Conservation (phyloP, 352 stramenopile species). For the Globisporangium lucens region DNA sequence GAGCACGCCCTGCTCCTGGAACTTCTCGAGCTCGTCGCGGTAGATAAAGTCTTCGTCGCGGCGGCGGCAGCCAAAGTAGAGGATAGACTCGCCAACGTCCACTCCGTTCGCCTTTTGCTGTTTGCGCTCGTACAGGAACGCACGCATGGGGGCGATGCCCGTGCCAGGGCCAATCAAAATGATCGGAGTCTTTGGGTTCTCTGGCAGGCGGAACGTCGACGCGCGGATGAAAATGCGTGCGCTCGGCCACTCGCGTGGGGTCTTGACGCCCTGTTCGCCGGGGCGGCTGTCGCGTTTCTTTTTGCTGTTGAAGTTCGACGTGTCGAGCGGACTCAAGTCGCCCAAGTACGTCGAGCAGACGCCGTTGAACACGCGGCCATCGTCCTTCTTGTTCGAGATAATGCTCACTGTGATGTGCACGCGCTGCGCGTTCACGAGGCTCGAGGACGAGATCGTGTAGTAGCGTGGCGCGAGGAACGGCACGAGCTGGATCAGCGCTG, state of each 20-base stretch:
- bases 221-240: conserved; percentile 92
- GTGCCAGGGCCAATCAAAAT: conserved; percentile 96
- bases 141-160: conserved; percentile 96
- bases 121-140: conserved; percentile 94
- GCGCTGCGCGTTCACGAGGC: conserved; percentile 84
- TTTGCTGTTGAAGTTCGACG: conserved; percentile 49
- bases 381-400: conserved; percentile 74
- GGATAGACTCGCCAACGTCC: conserved; percentile 79
- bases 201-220: conserved; percentile 95
- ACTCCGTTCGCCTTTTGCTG: conserved; percentile 60
- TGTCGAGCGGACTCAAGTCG: conserved; percentile 42
- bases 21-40: conserved; percentile 89
- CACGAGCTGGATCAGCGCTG: conserved; percentile 91
- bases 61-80: conserved; percentile 93
- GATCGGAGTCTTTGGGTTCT: conserved; percentile 87
- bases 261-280: conserved; percentile 70
- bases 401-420: conserved; percentile 96
- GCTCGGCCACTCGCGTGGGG: conserved; percentile 56
- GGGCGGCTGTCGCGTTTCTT: conserved; percentile 69
- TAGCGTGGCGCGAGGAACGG: conserved; percentile 93
- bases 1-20: conserved; percentile 83
- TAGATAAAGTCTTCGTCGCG: conserved; percentile 90
- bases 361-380: conserved; percentile 87
- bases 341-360: conserved; percentile 94
- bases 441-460: conserved; percentile 98